A percentile compares a stretch with the other conserved stretches of the same genome.
phyloP scores from a whole-genome alignment of 2,329 filamentous ascomycete genomes.

The Cordyceps farinosa region DNA sequence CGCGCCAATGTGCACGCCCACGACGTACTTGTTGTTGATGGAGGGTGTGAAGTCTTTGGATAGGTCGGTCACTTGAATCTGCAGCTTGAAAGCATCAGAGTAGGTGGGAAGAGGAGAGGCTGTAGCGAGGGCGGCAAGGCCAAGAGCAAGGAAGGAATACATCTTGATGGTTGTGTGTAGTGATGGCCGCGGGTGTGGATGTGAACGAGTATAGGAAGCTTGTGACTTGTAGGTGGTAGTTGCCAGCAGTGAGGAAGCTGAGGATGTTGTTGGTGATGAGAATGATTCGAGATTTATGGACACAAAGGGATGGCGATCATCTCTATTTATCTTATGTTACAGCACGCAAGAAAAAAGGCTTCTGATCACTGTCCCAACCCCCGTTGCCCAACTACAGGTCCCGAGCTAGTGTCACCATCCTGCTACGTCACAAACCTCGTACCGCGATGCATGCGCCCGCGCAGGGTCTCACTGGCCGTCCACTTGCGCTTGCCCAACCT shows the following conservation, averaged over 20 bases:
- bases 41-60: not conserved
- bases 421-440: conserved; percentile 6
- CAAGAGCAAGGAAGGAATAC: not conserved
- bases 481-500: not conserved
- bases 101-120: conserved; percentile 1
- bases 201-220: not conserved
- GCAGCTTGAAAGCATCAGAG: conserved; percentile 2
- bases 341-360: not conserved
- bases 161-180: not conserved
- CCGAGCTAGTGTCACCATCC: not conserved
- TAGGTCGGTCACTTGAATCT: not conserved
- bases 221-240: not conserved
- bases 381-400: not conserved
- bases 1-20: not conserved
- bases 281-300: not conserved
- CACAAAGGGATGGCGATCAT: not conserved
- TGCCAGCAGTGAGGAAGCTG: not conserved
- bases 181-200: not conserved
- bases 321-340: not conserved
- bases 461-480: not conserved
- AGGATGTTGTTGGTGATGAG: not conserved
- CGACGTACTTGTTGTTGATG: conserved; percentile 1
- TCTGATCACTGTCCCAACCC: not conserved
- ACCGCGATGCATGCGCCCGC: not conserved
- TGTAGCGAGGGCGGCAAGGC: conserved; percentile 1